These are phyloP conservation scores for Cryptosporidium meleagridis DNA, from an alignment of 169 alveolate genomes.

Conservation along the genomic window DNA sequence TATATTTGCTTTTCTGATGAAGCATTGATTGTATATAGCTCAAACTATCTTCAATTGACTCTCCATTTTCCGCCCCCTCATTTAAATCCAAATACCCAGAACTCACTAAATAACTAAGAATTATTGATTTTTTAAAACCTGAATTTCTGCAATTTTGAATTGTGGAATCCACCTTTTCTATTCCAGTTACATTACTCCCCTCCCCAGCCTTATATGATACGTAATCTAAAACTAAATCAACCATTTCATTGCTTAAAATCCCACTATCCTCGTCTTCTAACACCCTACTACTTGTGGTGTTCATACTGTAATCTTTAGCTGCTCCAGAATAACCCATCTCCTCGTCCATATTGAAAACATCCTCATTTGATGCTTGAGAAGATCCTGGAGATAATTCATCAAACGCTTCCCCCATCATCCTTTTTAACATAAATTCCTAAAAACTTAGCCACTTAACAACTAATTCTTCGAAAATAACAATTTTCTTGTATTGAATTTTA, in stretches of 20 bases:
- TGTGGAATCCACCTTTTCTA: constrained; percentile 28
- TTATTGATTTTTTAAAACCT: constrained; percentile 27
- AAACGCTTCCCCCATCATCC: not conserved
- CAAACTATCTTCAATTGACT: constrained; percentile 34
- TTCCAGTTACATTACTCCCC: constrained; percentile 39
- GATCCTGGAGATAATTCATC: constrained; percentile 26
- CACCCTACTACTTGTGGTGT: not conserved
- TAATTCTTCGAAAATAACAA: not conserved
- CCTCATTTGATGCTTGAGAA: constrained; percentile 41
- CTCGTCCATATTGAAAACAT: constrained; percentile 36
- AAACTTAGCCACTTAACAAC: not conserved
- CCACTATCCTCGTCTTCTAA: constrained; percentile 1
- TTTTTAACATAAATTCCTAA: not conserved
- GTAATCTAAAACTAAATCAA: constrained; percentile 44
- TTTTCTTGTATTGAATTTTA: not conserved
- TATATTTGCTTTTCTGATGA: constrained; percentile 41
- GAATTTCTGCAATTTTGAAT: constrained; percentile 56
- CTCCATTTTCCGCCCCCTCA: constrained; percentile 7
- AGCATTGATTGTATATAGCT: constrained; percentile 69
- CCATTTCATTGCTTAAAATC: constrained; percentile 23
- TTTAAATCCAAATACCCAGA: constrained; percentile 38
- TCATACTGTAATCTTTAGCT: not conserved
- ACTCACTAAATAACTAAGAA: constrained; percentile 30
- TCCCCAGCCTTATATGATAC: constrained; percentile 33
- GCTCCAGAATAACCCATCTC: constrained; percentile 10